Base-by-base conservation (phyloP, 2,329 filamentous ascomycete genomes). In the Aspergillus ochraceoroseus region DNA sequence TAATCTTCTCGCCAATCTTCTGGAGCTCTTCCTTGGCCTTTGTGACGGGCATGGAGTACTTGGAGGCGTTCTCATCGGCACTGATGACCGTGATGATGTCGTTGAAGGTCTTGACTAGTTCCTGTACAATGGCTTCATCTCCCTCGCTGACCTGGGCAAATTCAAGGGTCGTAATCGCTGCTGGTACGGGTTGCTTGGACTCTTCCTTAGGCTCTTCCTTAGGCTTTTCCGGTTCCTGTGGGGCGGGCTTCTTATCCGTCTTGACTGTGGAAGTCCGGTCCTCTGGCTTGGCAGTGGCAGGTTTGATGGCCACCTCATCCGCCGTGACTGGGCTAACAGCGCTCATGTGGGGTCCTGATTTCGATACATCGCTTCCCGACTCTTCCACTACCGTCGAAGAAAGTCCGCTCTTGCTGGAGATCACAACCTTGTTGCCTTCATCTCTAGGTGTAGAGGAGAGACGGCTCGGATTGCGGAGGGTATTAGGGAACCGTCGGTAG, bases 21-120 rank as follows among this genome's bases (percentile, higher is more conserved):
- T 75, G 70, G 36, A 96, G 74, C 52, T 94, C 85, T 38, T 75
- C 73, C 75, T 95, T 96, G 48, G 90, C 89, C 72, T 92, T 89
- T 53, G 76, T 72, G 43, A 98, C 81, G 1, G 87, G 83, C 2
- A 78, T 76, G 37, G 79, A 80, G 67, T 92, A 95, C 64, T 84
- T 87, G 53, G 76, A 76, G 48, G 83, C 79, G 42, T 86, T 79
- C 46, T 83, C 79, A 62, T 95, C 90, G 43, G 85, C 85, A 64
- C 95, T 95, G 62, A 95, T 82, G 32, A 94, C 87, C 6, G 86
- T 82, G 60, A 98, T 95, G 56, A 98, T 83, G 65, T 94, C 87
- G 69, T 98, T 98, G 55, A 98, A 76, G 70, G 95, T 90, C 70
- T 87, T 90, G 44, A 94, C 87, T 4, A 98, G 74, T 57, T 96